Base-by-base conservation (phyloP, 805 yeast species). In the Ogataea parapolymorpha region DNA sequence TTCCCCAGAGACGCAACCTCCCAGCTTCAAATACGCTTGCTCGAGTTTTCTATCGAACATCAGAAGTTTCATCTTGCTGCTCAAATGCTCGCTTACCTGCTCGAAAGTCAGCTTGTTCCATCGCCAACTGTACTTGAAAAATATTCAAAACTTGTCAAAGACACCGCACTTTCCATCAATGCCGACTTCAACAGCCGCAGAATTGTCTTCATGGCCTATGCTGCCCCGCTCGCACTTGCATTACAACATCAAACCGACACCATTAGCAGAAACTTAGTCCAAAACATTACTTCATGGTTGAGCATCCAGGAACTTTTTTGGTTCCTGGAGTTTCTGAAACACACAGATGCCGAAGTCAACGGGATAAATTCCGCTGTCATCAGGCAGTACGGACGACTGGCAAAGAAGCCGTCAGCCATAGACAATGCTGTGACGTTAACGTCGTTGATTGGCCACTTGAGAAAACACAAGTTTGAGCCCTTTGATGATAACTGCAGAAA, bases 141-240 rank as follows among this genome's bases (percentile, higher is more conserved):
- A 1, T 60, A 60, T 26, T 16, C 54, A 9, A 12, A 25, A 9
- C 30, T 57, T 12, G 39, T 56, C 1, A 36, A 48, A 5, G 20
- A 35, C 1, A 36, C 44, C 7, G 50, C 57, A 15, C 13, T 24
- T 2, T 36, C 49, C 3, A 35, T 58, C 13, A 35, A 54, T 25
- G 39, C 55, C 1, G 35, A 40, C 4, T 39, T 39, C 17, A 37
- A 33, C 5, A 50, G 53, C 24, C 49, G 51, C 26, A 49, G 39
- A 32, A 26, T 54, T 28, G 37, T 61, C 7, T 61, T 59, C 40
- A 58, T 52, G 39, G 51, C 54, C 8, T 50, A 54, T 24, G 36
- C 57, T 1, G 20, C 36, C 6, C 49, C 54, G n/a, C 27, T 53
- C 22, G 49, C 49, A 3, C 6, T 10, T 4, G 29, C 49, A 1